These are phyloP conservation scores for Daedaleopsis nitida DNA, from an alignment of 768 basidiomycete species.

Conservation along the genomic window DNA sequence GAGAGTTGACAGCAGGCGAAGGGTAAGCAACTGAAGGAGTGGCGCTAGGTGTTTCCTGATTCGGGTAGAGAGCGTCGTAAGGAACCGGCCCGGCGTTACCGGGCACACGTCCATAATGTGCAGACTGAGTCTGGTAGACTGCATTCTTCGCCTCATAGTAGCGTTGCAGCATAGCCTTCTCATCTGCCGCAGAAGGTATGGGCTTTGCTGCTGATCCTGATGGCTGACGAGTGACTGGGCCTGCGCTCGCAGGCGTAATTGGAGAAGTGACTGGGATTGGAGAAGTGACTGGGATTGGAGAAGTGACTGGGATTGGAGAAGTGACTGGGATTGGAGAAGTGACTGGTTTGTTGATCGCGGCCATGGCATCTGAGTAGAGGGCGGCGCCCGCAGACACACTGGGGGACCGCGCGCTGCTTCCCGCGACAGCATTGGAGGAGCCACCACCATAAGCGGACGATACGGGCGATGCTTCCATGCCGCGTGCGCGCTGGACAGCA, in stretches of 20 bases:
- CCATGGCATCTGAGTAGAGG: conserved; percentile 48
- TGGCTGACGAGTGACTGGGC: conserved; percentile 18
- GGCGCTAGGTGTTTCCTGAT: conserved; percentile 30
- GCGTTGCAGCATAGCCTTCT: conserved; percentile 68
- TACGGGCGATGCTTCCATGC: conserved; percentile 24
- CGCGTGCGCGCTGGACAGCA: conserved; percentile 63
- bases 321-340: neutral
- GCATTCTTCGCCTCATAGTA: conserved; percentile 75
- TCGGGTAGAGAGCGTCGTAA: conserved; percentile 61
- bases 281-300: too few relatives aligned
- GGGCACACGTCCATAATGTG: conserved; percentile 21
- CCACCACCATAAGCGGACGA: neutral
- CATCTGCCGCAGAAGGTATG: conserved; percentile 62
- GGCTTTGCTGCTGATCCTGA: conserved; percentile 10
- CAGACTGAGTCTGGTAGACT: conserved; percentile 58
- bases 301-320: conserved; percentile 2
- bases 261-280: neutral
- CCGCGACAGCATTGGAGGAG: conserved; percentile 12
- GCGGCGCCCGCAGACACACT: conserved; percentile 43
- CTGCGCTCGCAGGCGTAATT: neutral
- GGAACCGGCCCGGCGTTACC: conserved; percentile 45
- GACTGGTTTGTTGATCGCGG: conserved; percentile 37
- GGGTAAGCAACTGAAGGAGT: conserved; percentile 21
- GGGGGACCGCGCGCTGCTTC: conserved; percentile 19
- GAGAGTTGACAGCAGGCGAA: conserved; percentile 30